Conservation (phyloP, 2,329 filamentous ascomycete species). For the Fonsecaea multimorphosa region DNA sequence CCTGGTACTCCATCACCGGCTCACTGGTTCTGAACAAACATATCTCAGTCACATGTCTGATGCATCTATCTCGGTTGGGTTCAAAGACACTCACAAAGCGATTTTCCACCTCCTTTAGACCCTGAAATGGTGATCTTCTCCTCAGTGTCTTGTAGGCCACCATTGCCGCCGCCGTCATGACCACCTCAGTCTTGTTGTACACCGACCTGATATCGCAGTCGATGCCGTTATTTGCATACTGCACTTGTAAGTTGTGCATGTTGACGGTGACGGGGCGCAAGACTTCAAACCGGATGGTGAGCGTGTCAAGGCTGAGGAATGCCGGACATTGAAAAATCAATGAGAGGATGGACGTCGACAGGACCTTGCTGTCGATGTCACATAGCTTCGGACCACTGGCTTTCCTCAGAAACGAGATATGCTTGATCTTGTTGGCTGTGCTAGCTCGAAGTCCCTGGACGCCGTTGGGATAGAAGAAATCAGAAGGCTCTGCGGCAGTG, state of each 20-base stretch:
- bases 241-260: slow-evolving; percentile 10
- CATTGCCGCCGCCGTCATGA: slow-evolving; percentile 20
- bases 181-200: slow-evolving; percentile 25
- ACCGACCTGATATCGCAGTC: background rate
- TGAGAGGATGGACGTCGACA: slow-evolving; percentile 7
- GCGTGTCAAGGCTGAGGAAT: slow-evolving; percentile 21
- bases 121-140: slow-evolving; percentile 20
- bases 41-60: slow-evolving; percentile 12
- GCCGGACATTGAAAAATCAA: slow-evolving; percentile 23
- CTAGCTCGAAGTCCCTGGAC: slow-evolving; percentile 21
- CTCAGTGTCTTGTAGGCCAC: slow-evolving; percentile 18
- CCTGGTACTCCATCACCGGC: background rate
- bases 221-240: background rate
- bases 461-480: slow-evolving; percentile 28
- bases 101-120: slow-evolving; percentile 12
- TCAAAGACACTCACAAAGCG: background rate
- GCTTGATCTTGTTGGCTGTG: slow-evolving; percentile 23
- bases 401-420: slow-evolving; percentile 21
- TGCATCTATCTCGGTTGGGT: background rate
- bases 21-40: slow-evolving; percentile 15
- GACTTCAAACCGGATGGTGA: slow-evolving; percentile 30
- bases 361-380: slow-evolving; percentile 4
- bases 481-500: slow-evolving; percentile 20
- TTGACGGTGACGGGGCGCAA: slow-evolving; percentile 17
- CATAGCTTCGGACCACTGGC: background rate